Percentiles rank a stretch among this genome's conserved stretches.
phyloP scores from a whole-genome alignment of 441 rosid genomes.

The Aquilaria agallochum region DNA sequence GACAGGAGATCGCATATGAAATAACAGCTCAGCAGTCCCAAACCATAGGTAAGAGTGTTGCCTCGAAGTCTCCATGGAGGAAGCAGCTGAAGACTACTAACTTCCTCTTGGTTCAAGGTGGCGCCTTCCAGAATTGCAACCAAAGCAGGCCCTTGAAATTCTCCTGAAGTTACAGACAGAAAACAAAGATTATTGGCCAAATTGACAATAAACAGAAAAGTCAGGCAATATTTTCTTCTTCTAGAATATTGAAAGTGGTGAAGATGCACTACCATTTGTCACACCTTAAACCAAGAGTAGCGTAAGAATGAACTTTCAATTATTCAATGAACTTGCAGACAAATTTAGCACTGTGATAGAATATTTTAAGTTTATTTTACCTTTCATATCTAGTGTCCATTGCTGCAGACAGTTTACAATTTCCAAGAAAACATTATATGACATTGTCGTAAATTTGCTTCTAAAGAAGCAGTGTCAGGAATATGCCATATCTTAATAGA shows the following conservation, averaged over 20 bases:
- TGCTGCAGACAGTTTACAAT: slow-evolving; percentile 1
- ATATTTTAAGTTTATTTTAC: no score
- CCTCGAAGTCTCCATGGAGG: slow-evolving; percentile 96
- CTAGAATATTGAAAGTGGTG: no score
- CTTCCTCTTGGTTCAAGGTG: slow-evolving; percentile 87
- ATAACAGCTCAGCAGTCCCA: slow-evolving; percentile 94
- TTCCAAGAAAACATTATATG: slow-evolving; percentile 6
- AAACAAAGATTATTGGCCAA: slow-evolving; percentile 14
- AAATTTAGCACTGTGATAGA: no score
- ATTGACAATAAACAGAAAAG: slow-evolving; percentile 9
- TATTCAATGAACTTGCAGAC: no score
- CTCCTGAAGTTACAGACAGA: slow-evolving; percentile 46
- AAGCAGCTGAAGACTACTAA: slow-evolving; percentile 89
- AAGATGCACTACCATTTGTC: no score
- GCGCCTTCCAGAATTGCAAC: slow-evolving; percentile 90
- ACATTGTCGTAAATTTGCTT: neutral
- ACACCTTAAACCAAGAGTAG: no score
- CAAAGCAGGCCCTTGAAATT: slow-evolving; percentile 97
- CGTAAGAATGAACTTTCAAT: no score
- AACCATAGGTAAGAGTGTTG: slow-evolving; percentile 86
- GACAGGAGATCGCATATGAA: slow-evolving; percentile 79
- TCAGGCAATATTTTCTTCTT: neutral
- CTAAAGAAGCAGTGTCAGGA: neutral
- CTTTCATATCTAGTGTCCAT: neutral
- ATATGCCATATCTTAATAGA: neutral